A percentile compares a stretch with the other conserved stretches of the same genome.
These are phyloP conservation scores for Maudiozyma serrabonitensis DNA, from an alignment of 805 yeast species.

Conservation along the genomic window DNA sequence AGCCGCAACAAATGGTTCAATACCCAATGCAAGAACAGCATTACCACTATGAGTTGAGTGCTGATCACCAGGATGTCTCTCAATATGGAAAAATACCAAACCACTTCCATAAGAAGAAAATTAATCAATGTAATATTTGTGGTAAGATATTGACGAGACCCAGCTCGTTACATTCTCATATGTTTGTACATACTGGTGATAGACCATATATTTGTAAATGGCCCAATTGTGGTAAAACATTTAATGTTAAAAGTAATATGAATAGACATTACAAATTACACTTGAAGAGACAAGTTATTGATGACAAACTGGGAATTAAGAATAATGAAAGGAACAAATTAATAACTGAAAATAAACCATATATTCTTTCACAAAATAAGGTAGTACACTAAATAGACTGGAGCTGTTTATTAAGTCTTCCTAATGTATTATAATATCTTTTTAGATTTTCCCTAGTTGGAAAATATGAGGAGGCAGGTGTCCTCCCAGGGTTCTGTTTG, in stretches of 20 bases:
- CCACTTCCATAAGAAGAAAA: slow-evolving; percentile 1
- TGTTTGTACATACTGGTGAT: slow-evolving; percentile 66
- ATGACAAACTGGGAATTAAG: not conserved
- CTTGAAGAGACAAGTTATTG: slow-evolving; percentile 3
- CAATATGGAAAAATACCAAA: not conserved
- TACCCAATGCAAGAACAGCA: not conserved
- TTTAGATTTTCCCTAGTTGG: too few relatives aligned
- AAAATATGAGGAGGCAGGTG: too few relatives aligned
- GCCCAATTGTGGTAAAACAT: slow-evolving; percentile 53
- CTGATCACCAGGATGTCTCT: not conserved
- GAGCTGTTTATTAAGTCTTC: not conserved
- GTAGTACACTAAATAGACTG: not conserved
- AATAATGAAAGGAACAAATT: not conserved
- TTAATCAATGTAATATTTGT: slow-evolving; percentile 42
- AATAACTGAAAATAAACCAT: not conserved
- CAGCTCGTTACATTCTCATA: slow-evolving; percentile 66
- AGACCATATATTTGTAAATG: slow-evolving; percentile 54
- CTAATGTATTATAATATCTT: not conserved
- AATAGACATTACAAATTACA: slow-evolving; percentile 67
- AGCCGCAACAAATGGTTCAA: not conserved
- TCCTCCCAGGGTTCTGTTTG: too few relatives aligned
- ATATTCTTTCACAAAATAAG: not conserved
- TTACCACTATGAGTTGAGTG: not conserved
- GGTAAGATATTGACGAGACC: slow-evolving; percentile 66
- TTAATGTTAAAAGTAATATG: slow-evolving; percentile 69